phyloP scores from a whole-genome alignment of 805 yeast genomes.

The Debaryomyces hansenii region DNA sequence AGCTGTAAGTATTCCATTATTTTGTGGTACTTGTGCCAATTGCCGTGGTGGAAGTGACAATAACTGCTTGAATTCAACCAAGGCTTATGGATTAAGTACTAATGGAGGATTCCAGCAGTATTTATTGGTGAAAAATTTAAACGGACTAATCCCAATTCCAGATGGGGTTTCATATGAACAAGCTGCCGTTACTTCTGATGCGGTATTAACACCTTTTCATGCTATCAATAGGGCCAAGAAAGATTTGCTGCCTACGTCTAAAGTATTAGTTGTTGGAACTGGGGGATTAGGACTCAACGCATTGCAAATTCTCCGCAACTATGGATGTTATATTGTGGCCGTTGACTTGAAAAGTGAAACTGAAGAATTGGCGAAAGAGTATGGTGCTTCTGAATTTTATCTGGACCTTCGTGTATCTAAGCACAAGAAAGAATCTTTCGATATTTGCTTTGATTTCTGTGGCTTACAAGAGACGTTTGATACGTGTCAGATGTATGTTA shows the following conservation, averaged over 20 bases:
- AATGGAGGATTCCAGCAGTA: constrained; percentile 46
- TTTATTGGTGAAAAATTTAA: constrained; percentile 33
- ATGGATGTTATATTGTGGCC: constrained; percentile 33
- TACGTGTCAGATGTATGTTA: constrained; percentile 29
- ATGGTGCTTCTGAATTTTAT: constrained; percentile 45
- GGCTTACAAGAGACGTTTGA: constrained; percentile 34
- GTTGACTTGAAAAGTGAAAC: constrained; percentile 30
- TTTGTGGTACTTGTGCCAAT: constrained; percentile 35
- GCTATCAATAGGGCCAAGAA: constrained; percentile 37
- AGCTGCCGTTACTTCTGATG: constrained; percentile 44
- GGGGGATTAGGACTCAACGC: constrained; percentile 48
- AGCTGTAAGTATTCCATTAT: constrained; percentile 25
- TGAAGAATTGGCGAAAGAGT: constrained; percentile 23
- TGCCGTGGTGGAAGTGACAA: constrained; percentile 39
- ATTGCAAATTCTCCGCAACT: constrained; percentile 35
- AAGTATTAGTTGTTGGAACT: constrained; percentile 38
- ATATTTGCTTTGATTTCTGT: constrained; percentile 38
- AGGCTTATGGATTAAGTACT: constrained; percentile 34
- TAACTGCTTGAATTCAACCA: constrained; percentile 21
- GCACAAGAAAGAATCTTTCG: constrained; percentile 35
- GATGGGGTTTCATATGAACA: constrained; percentile 37
- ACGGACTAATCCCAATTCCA: constrained; percentile 38
- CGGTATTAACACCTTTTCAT: constrained; percentile 44
- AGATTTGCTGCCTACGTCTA: constrained; percentile 27
- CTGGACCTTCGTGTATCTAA: constrained; percentile 25